Evolutionary conservation across 2,329 filamentous ascomycete genomes (phyloP), one percentile per base, ranked within the genome.

Genomic region (Blastomyces gilchristii): DNA sequence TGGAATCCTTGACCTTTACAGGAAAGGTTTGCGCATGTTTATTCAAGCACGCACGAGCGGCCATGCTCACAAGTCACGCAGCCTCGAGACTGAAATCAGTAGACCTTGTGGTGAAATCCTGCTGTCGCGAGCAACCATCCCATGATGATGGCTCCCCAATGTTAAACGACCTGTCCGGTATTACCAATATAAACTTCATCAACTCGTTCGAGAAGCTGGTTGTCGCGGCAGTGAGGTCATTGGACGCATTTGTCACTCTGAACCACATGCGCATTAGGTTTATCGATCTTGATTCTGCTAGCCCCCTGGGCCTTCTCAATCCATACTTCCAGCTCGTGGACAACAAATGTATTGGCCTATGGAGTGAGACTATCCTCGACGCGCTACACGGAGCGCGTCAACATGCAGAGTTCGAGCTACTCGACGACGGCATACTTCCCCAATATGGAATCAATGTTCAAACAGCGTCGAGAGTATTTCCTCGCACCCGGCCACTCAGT

Each of bases 91-190:
- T 91, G 54, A 85, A 84, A 73, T 86, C 85, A 1, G 80, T 91
- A 28, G 87, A 91, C 68, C 74, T 91, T 54, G 86, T 87, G 0
- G 85, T 91, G 62, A 89, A 89, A 75, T 89, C 89, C 65, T 88
- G 87, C 71, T 91, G 88, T 68, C 83, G 87, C 3, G 72, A 74
- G 49, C 69, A 67, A 45, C 62, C 62, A 11, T 62, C 63, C 8
- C 53, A 56, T 7, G 65, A 68, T 25, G 65, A 71, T 16, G 58
- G 59, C 34, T 59, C 58, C 18, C 80, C 53, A 72, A 79, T 73
- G 77, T 66, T 86, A 80, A 77, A 85, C 65, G 86, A 89, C 67
- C 86, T 85, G 2, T 87, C 86, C 1, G 87, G 87, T 0, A 88
- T 90, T 64, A 86, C 85, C 25, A 87, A 90, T 68, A 83, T 87